phyloP scores from a whole-genome alignment of 371 early-diverging fungal species.

The Apophysomyces variabilis region DNA sequence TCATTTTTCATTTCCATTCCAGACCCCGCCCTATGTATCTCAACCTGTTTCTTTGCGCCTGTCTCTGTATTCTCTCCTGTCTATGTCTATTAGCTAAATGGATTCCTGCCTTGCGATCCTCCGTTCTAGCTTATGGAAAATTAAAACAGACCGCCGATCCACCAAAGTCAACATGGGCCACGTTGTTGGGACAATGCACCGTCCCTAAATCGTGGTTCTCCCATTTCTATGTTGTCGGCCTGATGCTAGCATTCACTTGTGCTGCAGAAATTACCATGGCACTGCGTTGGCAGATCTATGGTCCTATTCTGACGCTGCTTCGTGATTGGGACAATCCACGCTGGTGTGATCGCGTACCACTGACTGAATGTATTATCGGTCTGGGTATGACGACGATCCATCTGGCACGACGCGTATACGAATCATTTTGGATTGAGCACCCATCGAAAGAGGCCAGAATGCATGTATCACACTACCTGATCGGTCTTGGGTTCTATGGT shows the following conservation, averaged over 20 bases:
- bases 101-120: constrained; percentile 31
- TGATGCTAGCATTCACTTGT: constrained; percentile 29
- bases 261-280: constrained; percentile 23
- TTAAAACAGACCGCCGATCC: constrained; percentile 33
- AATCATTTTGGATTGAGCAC: constrained; percentile 62
- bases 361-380: constrained; percentile 37
- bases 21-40: constrained; percentile 18
- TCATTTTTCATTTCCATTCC: too few species aligned
- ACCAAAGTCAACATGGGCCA: constrained; percentile 26
- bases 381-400: constrained; percentile 59
- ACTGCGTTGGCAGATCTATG: background rate
- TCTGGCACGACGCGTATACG: constrained; percentile 65
- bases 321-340: constrained; percentile 26
- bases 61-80: constrained; percentile 19
- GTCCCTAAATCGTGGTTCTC: constrained; percentile 72
- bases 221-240: constrained; percentile 71
- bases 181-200: constrained; percentile 30
- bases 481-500: constrained; percentile 73
- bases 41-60: constrained; percentile 17
- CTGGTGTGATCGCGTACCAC: constrained; percentile 24
- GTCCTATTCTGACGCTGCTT: constrained; percentile 24
- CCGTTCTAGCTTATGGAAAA: constrained; percentile 53
- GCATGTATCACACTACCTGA: constrained; percentile 69
- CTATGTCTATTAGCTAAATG: constrained; percentile 34
- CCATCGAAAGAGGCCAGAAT: constrained; percentile 63